Evolutionary conservation across 2,329 filamentous ascomycete genomes (phyloP).

Genomic region (Epichloe sp.): DNA sequence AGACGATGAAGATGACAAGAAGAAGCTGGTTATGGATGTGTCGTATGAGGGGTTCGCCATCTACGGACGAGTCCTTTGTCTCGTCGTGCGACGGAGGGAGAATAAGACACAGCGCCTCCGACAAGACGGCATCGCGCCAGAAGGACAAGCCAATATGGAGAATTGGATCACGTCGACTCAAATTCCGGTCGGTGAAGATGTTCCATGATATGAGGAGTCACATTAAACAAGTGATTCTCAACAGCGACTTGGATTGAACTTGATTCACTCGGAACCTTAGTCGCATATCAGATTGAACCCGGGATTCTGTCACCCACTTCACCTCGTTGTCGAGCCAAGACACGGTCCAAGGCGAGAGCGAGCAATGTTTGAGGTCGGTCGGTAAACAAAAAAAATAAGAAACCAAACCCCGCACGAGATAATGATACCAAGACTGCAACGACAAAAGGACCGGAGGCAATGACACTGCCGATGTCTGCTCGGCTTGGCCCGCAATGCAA

Average conservation of each 20-base stretch:
- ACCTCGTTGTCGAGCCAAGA: neutral
- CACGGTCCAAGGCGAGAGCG: neutral
- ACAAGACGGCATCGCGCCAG: slow-evolving; percentile 19
- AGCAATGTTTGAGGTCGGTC: neutral
- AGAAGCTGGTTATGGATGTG: slow-evolving; percentile 77
- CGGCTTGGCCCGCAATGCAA: too few relatives aligned
- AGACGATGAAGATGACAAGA: slow-evolving; percentile 55
- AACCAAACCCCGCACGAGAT: neutral
- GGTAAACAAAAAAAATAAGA: neutral
- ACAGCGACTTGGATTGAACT: too few relatives aligned
- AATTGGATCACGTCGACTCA: slow-evolving; percentile 79
- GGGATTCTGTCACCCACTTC: neutral
- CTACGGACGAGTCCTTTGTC: slow-evolving; percentile 81
- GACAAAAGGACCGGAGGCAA: too few relatives aligned
- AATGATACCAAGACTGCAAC: too few relatives aligned
- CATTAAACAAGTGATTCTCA: too few relatives aligned
- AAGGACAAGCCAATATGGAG: slow-evolving; percentile 62
- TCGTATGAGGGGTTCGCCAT: slow-evolving; percentile 94
- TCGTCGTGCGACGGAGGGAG: slow-evolving; percentile 71
- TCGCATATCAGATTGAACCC: neutral
- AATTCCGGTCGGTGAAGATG: slow-evolving; percentile 31
- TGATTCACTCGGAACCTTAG: neutral
- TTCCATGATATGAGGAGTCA: slow-evolving; percentile 11
- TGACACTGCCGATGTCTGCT: too few relatives aligned
- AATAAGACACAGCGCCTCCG: slow-evolving; percentile 27